phyloP scores from a whole-genome alignment of 2,329 filamentous ascomycete genomes.

The Fusarium sp. region DNA sequence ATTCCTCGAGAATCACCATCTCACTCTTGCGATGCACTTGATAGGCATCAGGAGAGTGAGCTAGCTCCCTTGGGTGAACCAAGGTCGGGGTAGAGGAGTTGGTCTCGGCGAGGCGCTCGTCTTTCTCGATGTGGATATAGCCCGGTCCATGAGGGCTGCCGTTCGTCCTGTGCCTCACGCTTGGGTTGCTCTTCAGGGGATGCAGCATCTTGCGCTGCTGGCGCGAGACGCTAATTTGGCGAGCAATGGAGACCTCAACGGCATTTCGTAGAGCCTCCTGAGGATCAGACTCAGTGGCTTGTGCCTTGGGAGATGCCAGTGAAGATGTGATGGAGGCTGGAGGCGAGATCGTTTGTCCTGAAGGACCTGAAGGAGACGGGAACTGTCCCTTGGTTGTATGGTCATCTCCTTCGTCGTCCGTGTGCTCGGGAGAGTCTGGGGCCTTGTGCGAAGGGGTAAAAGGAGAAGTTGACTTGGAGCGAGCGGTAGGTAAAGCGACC shows the following conservation, averaged over 20 bases:
- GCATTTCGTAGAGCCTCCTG: slow-evolving; percentile 62
- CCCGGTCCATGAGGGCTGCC: slow-evolving; percentile 29
- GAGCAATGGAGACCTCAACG: slow-evolving; percentile 75
- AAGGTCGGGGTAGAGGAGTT: slow-evolving; percentile 62
- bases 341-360: slow-evolving; percentile 63
- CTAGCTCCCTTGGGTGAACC: slow-evolving; percentile 54
- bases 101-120: slow-evolving; percentile 53
- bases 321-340: slow-evolving; percentile 52
- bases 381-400: slow-evolving; percentile 50
- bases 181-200: slow-evolving; percentile 61
- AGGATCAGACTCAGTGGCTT: slow-evolving; percentile 35
- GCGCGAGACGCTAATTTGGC: slow-evolving; percentile 75
- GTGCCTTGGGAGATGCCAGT: slow-evolving; percentile 45
- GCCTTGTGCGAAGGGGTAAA: slow-evolving; percentile 49
- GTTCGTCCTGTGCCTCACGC: slow-evolving; percentile 41
- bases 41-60: slow-evolving; percentile 52
- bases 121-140: slow-evolving; percentile 44
- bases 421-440: slow-evolving; percentile 58
- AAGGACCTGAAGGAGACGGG: slow-evolving; percentile 57
- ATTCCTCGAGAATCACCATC: slow-evolving; percentile 63
- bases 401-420: slow-evolving; percentile 47
- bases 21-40: slow-evolving; percentile 65
- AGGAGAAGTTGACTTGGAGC: slow-evolving; percentile 31
- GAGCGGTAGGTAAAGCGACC: slow-evolving; percentile 12
- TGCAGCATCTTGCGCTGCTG: slow-evolving; percentile 71